phyloP scores from a whole-genome alignment of 148 eudicot species.

The Camellia granthamiana region DNA sequence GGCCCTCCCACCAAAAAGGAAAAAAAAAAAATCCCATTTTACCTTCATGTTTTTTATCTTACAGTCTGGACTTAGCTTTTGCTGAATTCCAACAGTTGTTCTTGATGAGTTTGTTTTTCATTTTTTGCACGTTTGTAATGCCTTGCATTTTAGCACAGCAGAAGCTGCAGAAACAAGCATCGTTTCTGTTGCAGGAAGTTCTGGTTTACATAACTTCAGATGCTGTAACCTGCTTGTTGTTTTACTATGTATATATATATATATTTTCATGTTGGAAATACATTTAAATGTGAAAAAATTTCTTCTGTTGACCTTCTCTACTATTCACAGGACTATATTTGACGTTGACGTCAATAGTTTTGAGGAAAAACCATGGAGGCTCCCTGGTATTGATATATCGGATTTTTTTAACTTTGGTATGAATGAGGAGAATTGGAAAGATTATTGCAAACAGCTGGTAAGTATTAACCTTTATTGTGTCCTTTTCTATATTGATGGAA shows the following conservation, averaged over 20 bases:
- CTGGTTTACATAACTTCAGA: background rate
- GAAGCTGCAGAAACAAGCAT: constrained; percentile 7
- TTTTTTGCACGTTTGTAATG: background rate
- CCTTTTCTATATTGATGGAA: constrained; percentile 1
- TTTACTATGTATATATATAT: background rate
- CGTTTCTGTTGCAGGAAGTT: background rate
- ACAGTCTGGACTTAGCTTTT: background rate
- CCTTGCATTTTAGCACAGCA: too few species aligned
- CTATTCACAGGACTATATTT: constrained; percentile 69
- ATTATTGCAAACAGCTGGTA: constrained; percentile 92
- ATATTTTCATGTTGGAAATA: background rate
- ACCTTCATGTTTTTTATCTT: background rate
- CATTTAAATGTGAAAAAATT: background rate
- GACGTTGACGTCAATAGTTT: constrained; percentile 86
- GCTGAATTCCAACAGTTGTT: background rate
- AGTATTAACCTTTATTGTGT: constrained; percentile 13
- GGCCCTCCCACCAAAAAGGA: background rate
- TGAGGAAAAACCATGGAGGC: constrained; percentile 95
- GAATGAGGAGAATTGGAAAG: constrained; percentile 93
- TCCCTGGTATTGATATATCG: constrained; percentile 71
- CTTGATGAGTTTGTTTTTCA: background rate
- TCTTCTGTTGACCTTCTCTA: constrained; percentile 2
- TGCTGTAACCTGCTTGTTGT: background rate
- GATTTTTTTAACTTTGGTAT: constrained; percentile 89
- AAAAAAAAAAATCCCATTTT: background rate